phyloP scores from a whole-genome alignment of 2,329 filamentous ascomycete species.

The Trichoderma oligosporum region DNA sequence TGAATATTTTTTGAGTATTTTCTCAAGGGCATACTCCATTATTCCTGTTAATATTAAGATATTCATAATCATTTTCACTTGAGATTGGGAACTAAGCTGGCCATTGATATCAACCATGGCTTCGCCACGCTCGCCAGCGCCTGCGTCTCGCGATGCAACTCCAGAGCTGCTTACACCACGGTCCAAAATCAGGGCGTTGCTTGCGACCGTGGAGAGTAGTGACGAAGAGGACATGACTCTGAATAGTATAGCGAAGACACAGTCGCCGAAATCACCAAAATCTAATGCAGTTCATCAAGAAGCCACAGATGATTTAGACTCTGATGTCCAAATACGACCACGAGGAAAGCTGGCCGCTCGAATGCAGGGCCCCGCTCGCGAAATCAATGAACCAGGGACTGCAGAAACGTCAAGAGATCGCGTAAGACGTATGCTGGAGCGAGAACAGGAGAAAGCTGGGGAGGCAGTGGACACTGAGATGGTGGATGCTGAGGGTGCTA shows the following conservation, averaged over 20 bases:
- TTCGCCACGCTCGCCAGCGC: slow-evolving; percentile 46
- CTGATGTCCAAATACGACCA: slow-evolving; percentile 44
- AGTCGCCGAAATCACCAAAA: slow-evolving; percentile 7
- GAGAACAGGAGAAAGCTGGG: slow-evolving; percentile 27
- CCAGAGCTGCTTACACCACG: slow-evolving; percentile 47
- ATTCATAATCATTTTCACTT: neutral
- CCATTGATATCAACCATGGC: slow-evolving; percentile 40
- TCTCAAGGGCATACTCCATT: neutral
- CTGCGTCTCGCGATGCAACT: slow-evolving; percentile 39
- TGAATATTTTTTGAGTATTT: too few species aligned
- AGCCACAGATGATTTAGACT: slow-evolving; percentile 42
- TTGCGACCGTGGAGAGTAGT: slow-evolving; percentile 48
- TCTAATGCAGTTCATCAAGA: slow-evolving; percentile 4
- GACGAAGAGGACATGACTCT: slow-evolving; percentile 42
- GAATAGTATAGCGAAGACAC: slow-evolving; percentile 19
- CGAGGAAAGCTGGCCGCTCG: slow-evolving; percentile 62
- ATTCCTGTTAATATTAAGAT: neutral
- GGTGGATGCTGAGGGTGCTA: slow-evolving; percentile 32
- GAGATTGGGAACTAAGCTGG: neutral
- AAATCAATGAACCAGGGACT: slow-evolving; percentile 19
- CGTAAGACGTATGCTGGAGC: slow-evolving; percentile 42
- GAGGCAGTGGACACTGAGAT: slow-evolving; percentile 28
- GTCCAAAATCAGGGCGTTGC: slow-evolving; percentile 53
- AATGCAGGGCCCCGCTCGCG: slow-evolving; percentile 46
- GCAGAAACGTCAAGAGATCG: slow-evolving; percentile 39